Percentiles rank a stretch among this genome's conserved stretches.
Conservation (phyloP, 1,139 yeast genomes). For the Candida pseudoviswanathii region DNA sequence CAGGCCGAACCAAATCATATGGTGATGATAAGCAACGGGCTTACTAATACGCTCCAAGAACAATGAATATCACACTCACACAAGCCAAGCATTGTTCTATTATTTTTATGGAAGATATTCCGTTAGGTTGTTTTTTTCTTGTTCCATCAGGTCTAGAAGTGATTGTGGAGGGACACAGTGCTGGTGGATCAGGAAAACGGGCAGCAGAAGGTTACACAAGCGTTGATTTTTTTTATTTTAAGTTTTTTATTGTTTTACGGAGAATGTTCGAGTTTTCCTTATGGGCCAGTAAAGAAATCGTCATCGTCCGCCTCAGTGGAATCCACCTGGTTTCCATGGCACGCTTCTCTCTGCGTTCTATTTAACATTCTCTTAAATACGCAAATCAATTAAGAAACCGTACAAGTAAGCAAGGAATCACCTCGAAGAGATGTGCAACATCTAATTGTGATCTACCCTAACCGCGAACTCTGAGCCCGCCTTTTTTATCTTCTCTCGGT, state of each 20-base stretch:
- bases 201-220: neutral
- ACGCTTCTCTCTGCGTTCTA: neutral
- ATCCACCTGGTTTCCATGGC: neutral
- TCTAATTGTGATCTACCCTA: neutral
- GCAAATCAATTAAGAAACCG: neutral
- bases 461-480: neutral
- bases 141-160: neutral
- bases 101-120: neutral
- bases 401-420: neutral
- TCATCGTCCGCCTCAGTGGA: conserved; percentile 2
- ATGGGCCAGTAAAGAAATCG: neutral
- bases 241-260: neutral
- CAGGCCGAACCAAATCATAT: neutral
- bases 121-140: neutral
- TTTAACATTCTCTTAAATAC: neutral
- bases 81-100: too few relatives aligned
- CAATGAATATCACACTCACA: neutral
- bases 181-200: neutral
- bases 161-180: neutral
- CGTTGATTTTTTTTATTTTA: too few relatives aligned
- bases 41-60: neutral
- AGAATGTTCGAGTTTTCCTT: neutral
- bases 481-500: too few relatives aligned
- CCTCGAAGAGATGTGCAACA: neutral
- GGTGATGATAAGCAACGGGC: neutral